These are phyloP conservation scores for Elaeis guineensis DNA, from an alignment of 176 grass and related monocot species.

Conservation along the genomic window DNA sequence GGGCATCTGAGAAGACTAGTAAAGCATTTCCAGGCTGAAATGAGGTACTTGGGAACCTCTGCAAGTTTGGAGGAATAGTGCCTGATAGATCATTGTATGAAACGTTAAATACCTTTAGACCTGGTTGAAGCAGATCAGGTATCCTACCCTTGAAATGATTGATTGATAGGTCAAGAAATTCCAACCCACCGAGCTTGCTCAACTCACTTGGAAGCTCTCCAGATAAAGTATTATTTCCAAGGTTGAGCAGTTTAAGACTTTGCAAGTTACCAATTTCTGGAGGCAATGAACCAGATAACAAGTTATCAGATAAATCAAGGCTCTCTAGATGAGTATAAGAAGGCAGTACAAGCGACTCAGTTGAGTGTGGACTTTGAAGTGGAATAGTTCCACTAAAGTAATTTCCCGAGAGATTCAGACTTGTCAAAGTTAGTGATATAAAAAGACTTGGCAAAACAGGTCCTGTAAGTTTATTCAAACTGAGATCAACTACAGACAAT, in stretches of 20 bases:
- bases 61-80: constrained; percentile 62
- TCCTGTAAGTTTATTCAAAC: constrained; percentile 63
- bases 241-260: constrained; percentile 55
- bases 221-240: constrained; percentile 69
- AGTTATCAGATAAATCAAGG: constrained; percentile 81
- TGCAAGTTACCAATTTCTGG: constrained; percentile 74
- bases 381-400: constrained; percentile 71
- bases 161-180: constrained; percentile 76
- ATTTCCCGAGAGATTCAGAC: constrained; percentile 74
- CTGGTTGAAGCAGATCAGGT: constrained; percentile 67
- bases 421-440: constrained; percentile 46
- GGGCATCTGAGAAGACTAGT: constrained; percentile 63
- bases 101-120: constrained; percentile 62
- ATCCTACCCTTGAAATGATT: constrained; percentile 72
- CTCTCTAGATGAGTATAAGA: constrained; percentile 55
- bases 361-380: constrained; percentile 58
- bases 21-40: constrained; percentile 76
- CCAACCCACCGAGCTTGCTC: constrained; percentile 50
- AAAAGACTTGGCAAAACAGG: constrained; percentile 67
- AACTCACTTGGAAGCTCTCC: constrained; percentile 70
- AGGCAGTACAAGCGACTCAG: constrained; percentile 56
- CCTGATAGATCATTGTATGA: constrained; percentile 82
- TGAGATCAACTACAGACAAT: constrained; percentile 72
- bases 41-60: constrained; percentile 64
- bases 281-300: constrained; percentile 59